Base-by-base conservation (phyloP, 2,329 filamentous ascomycete genomes). In the Botrytis paeoniae region DNA sequence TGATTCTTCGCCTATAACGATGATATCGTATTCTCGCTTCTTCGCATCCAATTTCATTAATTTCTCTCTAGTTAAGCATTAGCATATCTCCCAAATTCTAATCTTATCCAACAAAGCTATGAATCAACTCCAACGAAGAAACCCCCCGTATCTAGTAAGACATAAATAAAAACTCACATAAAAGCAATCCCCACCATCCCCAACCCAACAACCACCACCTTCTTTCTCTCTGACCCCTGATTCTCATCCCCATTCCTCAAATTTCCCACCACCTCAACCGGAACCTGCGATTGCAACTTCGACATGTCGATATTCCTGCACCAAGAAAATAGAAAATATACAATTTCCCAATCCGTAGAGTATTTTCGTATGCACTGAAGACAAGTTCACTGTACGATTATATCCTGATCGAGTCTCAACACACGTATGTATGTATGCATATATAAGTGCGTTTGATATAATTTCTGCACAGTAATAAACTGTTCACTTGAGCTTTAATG, bases 111-210 rank as follows among this genome's bases (percentile, higher is more conserved):
- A 25, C 20, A 10, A 14, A 16, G n/a, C 14, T 32, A 43, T 48
- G 16, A 18, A 45, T 35, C 16, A 25, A 25, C 41, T 9, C 12
- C 35, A 25, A n/a, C n/a, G 22, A 29, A 25, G 29, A 45, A 35
- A 8, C 6, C n/a, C 35, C 14, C 37, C 25, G 25, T 18, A 20
- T 22, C 22, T 20, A 22, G 14, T 35, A n/a, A n/a, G n/a, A n/a
- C n/a, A n/a, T n/a, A n/a, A n/a, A n/a, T n/a, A n/a, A n/a, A 12
- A 32, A 85, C 91, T 86, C 83, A 95, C 92, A 97, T 93, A 81
- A 97, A 95, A 60, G 92, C 91, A 77, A 96, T 92, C 57, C 92
- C 93, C 62, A 97, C 94, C 95, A 98, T 98, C 3, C 94, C 94
- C 82, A 97, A 83, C 16, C 94, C 94, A 57, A 97, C 93, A 54